Base-by-base conservation (phyloP, 306 rosid species). In the Oxytropis ochrocephala region DNA sequence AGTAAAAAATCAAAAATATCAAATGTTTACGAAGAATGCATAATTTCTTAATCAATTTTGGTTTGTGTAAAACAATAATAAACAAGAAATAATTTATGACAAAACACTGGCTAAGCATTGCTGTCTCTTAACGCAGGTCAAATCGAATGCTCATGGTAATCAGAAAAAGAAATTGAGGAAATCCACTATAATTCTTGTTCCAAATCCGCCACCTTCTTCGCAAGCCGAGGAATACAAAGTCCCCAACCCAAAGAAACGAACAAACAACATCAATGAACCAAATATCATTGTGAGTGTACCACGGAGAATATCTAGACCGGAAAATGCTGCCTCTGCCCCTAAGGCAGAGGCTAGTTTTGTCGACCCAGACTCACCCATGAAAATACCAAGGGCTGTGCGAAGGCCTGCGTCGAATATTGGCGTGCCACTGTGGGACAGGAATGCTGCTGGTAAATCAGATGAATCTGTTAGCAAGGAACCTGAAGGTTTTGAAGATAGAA, bases 151-250 rank as follows among this genome's bases (percentile, higher is more conserved):
- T 32, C 73, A 81, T 80, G 82, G 90, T 44, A 86, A 16, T 32
- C 92, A 81, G 79, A 87, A 84, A 83, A 92, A 86, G 96, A 92
- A 86, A 65, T 83, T 87, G 88, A 61, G 79, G 29, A 92, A 54
- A 83, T 51, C 91, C 14, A 81, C 98, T 4, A 55, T 89, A 44
- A 87, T 88, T 54, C 84, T 92, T 7, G 79, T 92, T 60, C 72
- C 96, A 8, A 56, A 63, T 32, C 84, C 79, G 27, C 84, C 75
- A 53, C 78, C 89, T 61, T 49, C 87, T 38, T 36, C 77, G 4
- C 87, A 78, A 76, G 73, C 82, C 38, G 85, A 76, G 72, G 70
- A 66, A 8, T 49, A 35, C 7, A 72, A 74, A 42, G 69, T 41
- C 69, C 33, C 73, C 44, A 69, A 42, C 65, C 58, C 62, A 60